A percentile compares a stretch with the other conserved stretches of the same genome.
Conservation (phyloP, 176 grass and related monocot species). For the Hyparrhenia diplandra region DNA sequence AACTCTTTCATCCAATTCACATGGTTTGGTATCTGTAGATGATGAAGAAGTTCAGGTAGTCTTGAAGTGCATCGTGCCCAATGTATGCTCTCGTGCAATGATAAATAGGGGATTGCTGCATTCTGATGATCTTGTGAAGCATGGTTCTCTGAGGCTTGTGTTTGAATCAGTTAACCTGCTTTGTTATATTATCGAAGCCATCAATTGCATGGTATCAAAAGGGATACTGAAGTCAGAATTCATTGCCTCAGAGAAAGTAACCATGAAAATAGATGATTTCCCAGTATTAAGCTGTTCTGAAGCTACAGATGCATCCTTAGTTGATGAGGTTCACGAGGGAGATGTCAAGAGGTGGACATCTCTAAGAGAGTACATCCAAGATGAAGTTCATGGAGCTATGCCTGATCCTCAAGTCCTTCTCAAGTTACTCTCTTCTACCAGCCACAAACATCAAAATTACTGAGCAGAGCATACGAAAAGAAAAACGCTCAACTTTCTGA, state of each 20-base stretch:
- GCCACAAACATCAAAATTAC: slow-evolving; percentile 49
- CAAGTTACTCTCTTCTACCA: slow-evolving; percentile 76
- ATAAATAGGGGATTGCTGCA: slow-evolving; percentile 91
- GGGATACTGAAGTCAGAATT: slow-evolving; percentile 7
- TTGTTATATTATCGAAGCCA: slow-evolving; percentile 40
- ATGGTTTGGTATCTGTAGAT: slow-evolving; percentile 41
- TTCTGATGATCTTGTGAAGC: slow-evolving; percentile 81
- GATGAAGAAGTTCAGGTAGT: slow-evolving; percentile 56
- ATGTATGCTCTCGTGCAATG: slow-evolving; percentile 58
- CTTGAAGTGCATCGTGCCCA: slow-evolving; percentile 75
- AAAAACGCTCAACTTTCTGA: slow-evolving; percentile 35
- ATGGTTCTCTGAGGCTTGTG: slow-evolving; percentile 72
- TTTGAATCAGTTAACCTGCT: slow-evolving; percentile 73
- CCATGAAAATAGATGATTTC: slow-evolving; percentile 21
- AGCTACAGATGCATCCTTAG: slow-evolving; percentile 22
- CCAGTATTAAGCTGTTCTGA: slow-evolving; percentile 46
- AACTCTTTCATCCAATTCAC: slow-evolving; percentile 39
- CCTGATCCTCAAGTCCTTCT: slow-evolving; percentile 89
- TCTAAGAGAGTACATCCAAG: slow-evolving; percentile 74
- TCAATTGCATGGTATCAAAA: slow-evolving; percentile 39
- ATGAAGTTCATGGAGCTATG: slow-evolving; percentile 58
- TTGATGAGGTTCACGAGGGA: slow-evolving; percentile 25
- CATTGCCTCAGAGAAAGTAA: slow-evolving; percentile 22
- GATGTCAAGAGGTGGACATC: slow-evolving; percentile 50
- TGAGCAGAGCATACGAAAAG: slow-evolving; percentile 36